Percentiles rank a stretch among this genome's conserved stretches.
These are phyloP conservation scores for Chaetoscypha palmicola DNA, from an alignment of 2,329 filamentous ascomycete species.

Conservation along the genomic window DNA sequence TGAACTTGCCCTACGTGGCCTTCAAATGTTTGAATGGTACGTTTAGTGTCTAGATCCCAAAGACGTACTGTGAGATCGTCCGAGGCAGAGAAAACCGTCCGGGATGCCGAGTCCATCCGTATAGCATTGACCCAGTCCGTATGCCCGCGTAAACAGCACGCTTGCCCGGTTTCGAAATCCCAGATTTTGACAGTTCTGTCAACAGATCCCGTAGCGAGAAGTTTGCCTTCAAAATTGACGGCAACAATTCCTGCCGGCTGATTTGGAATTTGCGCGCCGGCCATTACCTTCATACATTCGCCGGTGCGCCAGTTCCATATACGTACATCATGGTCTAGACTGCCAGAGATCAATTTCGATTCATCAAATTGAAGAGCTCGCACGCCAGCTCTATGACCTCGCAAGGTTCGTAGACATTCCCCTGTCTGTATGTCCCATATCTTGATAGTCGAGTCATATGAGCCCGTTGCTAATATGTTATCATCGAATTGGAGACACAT, in stretches of 20 bases:
- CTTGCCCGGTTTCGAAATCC: constrained; percentile 79
- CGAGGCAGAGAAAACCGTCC: constrained; percentile 85
- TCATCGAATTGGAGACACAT: constrained; percentile 68
- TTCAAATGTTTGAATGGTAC: constrained; percentile 69
- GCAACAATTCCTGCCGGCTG: constrained; percentile 80
- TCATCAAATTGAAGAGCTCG: constrained; percentile 91
- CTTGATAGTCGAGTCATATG: constrained; percentile 90
- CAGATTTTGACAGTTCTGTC: constrained; percentile 89
- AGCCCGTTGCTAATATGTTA: constrained; percentile 84
- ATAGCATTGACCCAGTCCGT: constrained; percentile 97
- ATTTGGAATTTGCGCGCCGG: no score
- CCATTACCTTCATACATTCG: constrained; percentile 73
- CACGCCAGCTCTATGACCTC: constrained; percentile 76
- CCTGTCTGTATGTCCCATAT: constrained; percentile 93
- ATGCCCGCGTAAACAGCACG: constrained; percentile 75
- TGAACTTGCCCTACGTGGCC: constrained; percentile 95
- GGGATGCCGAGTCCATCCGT: constrained; percentile 70
- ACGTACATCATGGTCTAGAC: constrained; percentile 78
- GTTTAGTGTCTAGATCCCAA: constrained; percentile 83
- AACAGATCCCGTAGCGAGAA: constrained; percentile 81
- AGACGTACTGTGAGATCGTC: constrained; percentile 88
- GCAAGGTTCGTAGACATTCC: constrained; percentile 75
- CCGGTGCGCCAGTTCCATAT: constrained; percentile 98
- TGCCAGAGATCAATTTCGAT: constrained; percentile 82
- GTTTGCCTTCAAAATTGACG: constrained; percentile 77